These are phyloP conservation scores for Spatholobus suberectus DNA, from an alignment of 306 rosid species.

Conservation along the genomic window DNA sequence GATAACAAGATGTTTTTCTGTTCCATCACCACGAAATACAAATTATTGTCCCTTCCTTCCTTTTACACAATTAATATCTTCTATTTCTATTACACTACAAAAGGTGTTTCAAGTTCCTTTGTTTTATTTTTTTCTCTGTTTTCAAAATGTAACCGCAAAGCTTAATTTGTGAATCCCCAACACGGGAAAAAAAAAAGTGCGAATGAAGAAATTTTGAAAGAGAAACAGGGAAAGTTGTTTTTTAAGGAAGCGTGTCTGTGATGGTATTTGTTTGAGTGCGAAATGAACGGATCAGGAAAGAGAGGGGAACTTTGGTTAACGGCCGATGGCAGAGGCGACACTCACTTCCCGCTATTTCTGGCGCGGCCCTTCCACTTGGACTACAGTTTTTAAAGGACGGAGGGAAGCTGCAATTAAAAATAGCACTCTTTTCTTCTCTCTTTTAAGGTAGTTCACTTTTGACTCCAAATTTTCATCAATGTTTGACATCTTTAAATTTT, in stretches of 20 bases:
- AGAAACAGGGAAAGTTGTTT: not conserved
- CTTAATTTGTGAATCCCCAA: not conserved
- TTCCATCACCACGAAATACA: conserved; percentile 65
- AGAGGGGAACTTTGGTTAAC: not conserved
- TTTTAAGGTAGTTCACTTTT: no score
- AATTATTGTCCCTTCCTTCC: not conserved
- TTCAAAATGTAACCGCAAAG: not conserved
- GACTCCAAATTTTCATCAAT: no score
- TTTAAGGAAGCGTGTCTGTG: not conserved
- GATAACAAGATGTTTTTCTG: conserved; percentile 64
- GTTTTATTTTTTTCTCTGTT: not conserved
- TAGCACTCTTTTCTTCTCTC: no score
- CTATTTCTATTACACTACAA: not conserved
- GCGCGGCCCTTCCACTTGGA: no score
- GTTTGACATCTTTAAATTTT: no score
- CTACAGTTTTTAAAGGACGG: no score
- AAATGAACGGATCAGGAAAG: conserved; percentile 51
- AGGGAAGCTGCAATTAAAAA: no score
- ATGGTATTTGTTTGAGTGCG: not conserved
- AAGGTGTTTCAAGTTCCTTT: not conserved
- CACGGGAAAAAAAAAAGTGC: not conserved
- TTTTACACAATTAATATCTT: not conserved
- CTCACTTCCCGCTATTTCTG: conserved; percentile 53
- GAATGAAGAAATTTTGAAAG: not conserved
- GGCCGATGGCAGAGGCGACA: not conserved